Evolutionary conservation across 73 alveolate genomes (phyloP).

Genomic region (Symbiodinium pilosum): DNA sequence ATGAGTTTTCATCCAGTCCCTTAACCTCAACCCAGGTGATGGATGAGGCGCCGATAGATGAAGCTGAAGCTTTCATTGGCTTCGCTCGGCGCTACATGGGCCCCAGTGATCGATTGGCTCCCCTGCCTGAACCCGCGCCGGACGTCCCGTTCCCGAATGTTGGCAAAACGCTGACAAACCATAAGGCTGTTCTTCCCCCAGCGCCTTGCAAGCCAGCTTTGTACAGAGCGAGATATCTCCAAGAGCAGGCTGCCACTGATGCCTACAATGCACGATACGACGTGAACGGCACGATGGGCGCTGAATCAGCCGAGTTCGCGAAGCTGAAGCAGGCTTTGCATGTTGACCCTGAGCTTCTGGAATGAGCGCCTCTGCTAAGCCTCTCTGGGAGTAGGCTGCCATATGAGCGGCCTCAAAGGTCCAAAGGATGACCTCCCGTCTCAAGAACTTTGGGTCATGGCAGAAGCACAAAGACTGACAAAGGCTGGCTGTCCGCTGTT

Average conservation of each 20-base stretch:
- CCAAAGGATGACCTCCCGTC: neutral
- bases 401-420: neutral
- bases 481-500: too few species aligned
- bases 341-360: conserved; percentile 66
- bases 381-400: neutral
- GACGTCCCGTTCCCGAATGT: conserved; percentile 19
- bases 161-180: conserved; percentile 18
- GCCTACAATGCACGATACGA: conserved; percentile 39
- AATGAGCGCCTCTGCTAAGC: neutral
- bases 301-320: neutral
- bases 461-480: too few species aligned
- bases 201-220: conserved; percentile 32
- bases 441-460: too few species aligned
- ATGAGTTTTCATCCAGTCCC: too few species aligned
- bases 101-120: conserved; percentile 41
- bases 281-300: conserved; percentile 28
- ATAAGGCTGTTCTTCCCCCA: conserved; percentile 67
- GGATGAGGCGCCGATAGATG: conserved; percentile 43
- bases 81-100: conserved; percentile 87
- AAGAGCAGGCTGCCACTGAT: conserved; percentile 30
- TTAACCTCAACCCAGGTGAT: too few species aligned
- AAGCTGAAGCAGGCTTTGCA: conserved; percentile 27
- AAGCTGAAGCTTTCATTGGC: conserved; percentile 62
- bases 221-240: conserved; percentile 4
- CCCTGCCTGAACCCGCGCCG: conserved; percentile 49